Conservation (phyloP, 1,139 yeast genomes). For the Lodderomyces metapsilosis region DNA sequence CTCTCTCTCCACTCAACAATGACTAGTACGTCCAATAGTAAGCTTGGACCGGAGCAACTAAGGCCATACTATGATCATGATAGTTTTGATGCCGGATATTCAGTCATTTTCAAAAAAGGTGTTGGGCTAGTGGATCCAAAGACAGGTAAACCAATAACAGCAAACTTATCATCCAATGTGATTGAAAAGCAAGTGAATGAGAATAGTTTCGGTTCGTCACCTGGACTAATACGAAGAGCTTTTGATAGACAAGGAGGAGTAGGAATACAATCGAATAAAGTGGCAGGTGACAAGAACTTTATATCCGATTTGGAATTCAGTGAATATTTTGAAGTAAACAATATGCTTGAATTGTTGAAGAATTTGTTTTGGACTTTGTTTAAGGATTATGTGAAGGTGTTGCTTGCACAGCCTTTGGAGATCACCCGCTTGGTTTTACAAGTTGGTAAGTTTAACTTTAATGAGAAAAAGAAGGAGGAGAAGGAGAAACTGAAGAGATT, state of each 20-base stretch:
- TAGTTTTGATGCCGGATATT: constrained; percentile 65
- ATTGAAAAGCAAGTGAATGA: constrained; percentile 16
- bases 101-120: constrained; percentile 60
- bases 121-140: constrained; percentile 52
- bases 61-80: constrained; percentile 78
- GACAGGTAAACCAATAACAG: constrained; percentile 35
- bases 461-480: constrained; percentile 10
- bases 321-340: constrained; percentile 62
- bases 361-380: constrained; percentile 60
- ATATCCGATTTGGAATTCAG: constrained; percentile 64
- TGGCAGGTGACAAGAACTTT: constrained; percentile 40
- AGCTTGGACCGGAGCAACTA: constrained; percentile 20
- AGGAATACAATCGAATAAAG: constrained; percentile 15
- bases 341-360: constrained; percentile 52
- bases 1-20: constrained; percentile 1
- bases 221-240: constrained; percentile 14
- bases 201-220: constrained; percentile 4
- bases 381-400: constrained; percentile 63
- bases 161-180: constrained; percentile 22
- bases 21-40: constrained; percentile 6
- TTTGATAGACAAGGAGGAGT: constrained; percentile 11
- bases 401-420: constrained; percentile 86
- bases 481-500: constrained; percentile 11
- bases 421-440: constrained; percentile 77
- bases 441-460: constrained; percentile 59